Evolutionary conservation across 805 yeast species (phyloP), one percentile per base, ranked within the genome.

Genomic region (Hanseniaspora clermontiae): DNA sequence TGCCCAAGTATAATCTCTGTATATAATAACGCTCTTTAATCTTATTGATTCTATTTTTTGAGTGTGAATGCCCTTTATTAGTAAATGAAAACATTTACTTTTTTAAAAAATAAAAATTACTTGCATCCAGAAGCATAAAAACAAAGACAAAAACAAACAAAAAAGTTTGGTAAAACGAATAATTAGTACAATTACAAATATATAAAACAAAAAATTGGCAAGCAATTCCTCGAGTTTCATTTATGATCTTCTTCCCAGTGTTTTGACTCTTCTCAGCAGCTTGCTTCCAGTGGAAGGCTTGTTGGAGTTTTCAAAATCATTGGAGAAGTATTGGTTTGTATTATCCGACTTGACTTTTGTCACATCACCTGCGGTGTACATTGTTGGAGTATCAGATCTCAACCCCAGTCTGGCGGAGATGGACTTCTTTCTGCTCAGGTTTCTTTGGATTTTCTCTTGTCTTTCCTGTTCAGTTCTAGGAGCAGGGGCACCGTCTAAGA

Each of bases 401-500:
- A 51, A 68, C 66, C 69, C 75, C 57, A 84, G 69, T 67, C 87
- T 76, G 66, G 83, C 87, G 15, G 80, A 85, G 46, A 88, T 67
- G n/a, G 95, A 85, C 72, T 87, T 87, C 70, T 89, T 88, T 68
- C 97, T 80, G 36, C 82, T 80, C 59, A 90, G 70, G 19, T 76
- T 69, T 51, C 55, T 51, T 49, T 68, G 69, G 15, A 65, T 65
- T 36, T 67, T 66, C 20, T 63, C 62, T 39, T 60, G 72, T 58
- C 63, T 66, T 60, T 60, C 62, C 51, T 68, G 65, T 42, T 70
- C 75, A 40, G 73, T 75, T 40, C 62, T 61, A 56, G 83, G 70
- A 5, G 97, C 98, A 14, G 97, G 97, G 0, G 97, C 93, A 38
- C 98, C 98, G 68, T 93, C 96, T 59, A 91, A 67, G 66, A 91